Conservation (phyloP, 2,329 filamentous ascomycete species). For the Diaporthe citriasiana region DNA sequence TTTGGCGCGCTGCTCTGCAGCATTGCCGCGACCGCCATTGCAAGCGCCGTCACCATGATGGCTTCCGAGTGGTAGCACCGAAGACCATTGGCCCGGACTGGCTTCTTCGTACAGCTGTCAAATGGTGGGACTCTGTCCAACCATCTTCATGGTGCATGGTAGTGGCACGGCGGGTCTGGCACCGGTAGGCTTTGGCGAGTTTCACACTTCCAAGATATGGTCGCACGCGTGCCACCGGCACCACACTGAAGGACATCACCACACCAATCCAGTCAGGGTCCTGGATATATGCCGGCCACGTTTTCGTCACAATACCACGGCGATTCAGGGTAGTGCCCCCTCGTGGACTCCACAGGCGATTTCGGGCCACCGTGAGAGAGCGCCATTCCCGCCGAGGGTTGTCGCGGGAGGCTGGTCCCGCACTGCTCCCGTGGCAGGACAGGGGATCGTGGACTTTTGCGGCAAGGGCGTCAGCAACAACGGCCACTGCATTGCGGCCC, state of each 20-base stretch:
- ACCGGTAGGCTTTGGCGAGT: conserved; percentile 29
- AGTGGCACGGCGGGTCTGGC: conserved; percentile 21
- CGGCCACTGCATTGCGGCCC: conserved; percentile 8
- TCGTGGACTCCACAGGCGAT: conserved; percentile 21
- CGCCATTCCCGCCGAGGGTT: conserved; percentile 27
- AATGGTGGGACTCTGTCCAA: conserved; percentile 1
- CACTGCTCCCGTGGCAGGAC: conserved; percentile 26
- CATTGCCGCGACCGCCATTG: conserved; percentile 13
- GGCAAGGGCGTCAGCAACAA: conserved; percentile 31
- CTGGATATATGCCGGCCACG: conserved; percentile 11
- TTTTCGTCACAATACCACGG: conserved; percentile 30
- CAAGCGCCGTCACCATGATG: conserved; percentile 23
- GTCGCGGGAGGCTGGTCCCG: conserved; percentile 31
- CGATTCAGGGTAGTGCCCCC: conserved; percentile 38
- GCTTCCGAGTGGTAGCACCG: not conserved
- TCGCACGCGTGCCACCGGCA: conserved; percentile 25
- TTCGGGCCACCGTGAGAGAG: conserved; percentile 8
- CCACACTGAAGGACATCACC: conserved; percentile 26
- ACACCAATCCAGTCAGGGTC: conserved; percentile 7
- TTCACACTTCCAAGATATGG: not conserved
- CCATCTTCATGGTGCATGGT: conserved; percentile 3
- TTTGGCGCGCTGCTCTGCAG: conserved; percentile 6
- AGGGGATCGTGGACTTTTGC: conserved; percentile 32
- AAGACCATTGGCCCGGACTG: not conserved
- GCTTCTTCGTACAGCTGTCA: conserved; percentile 17